Conservation (phyloP, 306 rosid genomes). For the Prunus kanzakura region DNA sequence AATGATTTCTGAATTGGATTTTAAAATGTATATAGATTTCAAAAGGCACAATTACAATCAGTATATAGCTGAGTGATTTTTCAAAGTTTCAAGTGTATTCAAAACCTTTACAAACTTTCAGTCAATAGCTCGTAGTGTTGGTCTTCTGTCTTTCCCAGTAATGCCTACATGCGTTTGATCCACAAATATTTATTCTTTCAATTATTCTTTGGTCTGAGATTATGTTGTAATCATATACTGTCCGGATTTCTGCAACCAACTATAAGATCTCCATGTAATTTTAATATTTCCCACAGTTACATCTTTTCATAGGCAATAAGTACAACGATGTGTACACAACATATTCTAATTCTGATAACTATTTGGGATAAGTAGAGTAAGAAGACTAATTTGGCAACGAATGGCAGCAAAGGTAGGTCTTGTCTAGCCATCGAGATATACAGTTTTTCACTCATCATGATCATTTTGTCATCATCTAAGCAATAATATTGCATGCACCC, state of each 20-base stretch:
- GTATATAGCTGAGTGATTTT: conserved; percentile 5
- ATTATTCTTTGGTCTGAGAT: not conserved
- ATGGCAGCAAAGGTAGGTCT: conserved; percentile 1
- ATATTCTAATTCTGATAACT: not conserved
- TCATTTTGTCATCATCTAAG: conserved; percentile 19
- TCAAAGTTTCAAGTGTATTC: not conserved
- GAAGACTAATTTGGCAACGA: not conserved
- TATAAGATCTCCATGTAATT: not conserved
- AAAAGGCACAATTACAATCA: not conserved
- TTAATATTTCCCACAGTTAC: not conserved
- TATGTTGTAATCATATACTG: not conserved
- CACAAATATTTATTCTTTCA: not conserved
- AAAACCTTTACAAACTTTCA: not conserved
- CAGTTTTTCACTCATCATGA: conserved; percentile 21
- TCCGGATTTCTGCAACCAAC: conserved; percentile 1
- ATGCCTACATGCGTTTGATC: not conserved
- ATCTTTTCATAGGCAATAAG: conserved; percentile 2
- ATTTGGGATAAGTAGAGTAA: not conserved
- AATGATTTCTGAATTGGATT: conserved; percentile 20
- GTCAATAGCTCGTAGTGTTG: not conserved
- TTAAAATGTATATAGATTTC: conserved; percentile 3
- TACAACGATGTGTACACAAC: not conserved
- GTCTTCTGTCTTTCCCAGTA: not conserved
- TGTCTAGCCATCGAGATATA: conserved; percentile 8
- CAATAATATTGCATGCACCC: conserved; percentile 25